Evolutionary conservation across 345 rosid genomes (phyloP).

Genomic region (Psidium guajava): DNA sequence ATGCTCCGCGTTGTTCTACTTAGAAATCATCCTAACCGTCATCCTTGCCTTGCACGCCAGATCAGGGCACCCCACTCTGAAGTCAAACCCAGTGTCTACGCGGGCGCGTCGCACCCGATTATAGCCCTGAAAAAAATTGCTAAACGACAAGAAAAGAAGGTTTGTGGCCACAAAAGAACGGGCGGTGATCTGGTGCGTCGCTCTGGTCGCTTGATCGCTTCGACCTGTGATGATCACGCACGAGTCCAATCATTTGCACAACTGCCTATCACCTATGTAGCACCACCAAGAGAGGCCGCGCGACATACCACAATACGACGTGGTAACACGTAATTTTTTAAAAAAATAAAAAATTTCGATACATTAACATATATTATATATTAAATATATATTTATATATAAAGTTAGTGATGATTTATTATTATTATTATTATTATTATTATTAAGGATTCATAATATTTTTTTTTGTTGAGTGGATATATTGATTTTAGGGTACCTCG

Average conservation of each 20-base stretch:
- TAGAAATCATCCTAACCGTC: neutral
- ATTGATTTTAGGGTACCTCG: too few relatives aligned
- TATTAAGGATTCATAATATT: too few relatives aligned
- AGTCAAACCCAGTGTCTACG: neutral
- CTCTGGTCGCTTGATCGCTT: neutral
- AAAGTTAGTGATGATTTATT: too few relatives aligned
- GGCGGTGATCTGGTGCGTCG: neutral
- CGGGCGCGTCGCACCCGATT: neutral
- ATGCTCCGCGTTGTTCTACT: neutral
- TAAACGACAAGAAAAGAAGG: neutral
- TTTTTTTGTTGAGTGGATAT: too few relatives aligned
- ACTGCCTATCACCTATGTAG: neutral
- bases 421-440: too few relatives aligned
- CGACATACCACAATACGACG: too few relatives aligned
- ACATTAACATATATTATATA: too few relatives aligned
- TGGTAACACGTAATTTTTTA: too few relatives aligned
- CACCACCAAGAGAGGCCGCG: too few relatives aligned
- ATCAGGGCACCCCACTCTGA: neutral
- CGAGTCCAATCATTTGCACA: neutral
- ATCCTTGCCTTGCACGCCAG: neutral
- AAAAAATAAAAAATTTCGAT: too few relatives aligned
- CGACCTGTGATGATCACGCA: neutral
- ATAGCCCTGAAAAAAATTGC: neutral
- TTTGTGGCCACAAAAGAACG: neutral
- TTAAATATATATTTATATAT: too few relatives aligned